Evolutionary conservation across 352 stramenopile species (phyloP).

Genomic region (Achlya hypogyna): DNA sequence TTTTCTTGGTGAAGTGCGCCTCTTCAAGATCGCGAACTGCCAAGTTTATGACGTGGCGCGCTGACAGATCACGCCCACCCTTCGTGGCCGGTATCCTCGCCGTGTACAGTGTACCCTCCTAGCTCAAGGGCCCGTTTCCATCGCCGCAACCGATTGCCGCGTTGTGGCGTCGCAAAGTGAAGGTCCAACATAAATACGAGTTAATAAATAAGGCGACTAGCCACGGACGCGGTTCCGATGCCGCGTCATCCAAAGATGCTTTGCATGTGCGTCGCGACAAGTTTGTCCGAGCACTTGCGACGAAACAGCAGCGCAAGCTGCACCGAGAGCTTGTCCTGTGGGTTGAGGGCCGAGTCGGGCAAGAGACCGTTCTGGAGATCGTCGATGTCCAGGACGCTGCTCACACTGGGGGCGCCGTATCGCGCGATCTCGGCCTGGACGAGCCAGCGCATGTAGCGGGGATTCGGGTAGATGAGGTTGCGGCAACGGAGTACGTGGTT

Average conservation of each 20-base stretch:
- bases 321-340: not conserved
- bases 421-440: slow-evolving; percentile 53
- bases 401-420: slow-evolving; percentile 60
- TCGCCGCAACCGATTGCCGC: not conserved
- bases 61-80: not conserved
- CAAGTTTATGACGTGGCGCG: not conserved
- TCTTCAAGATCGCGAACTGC: not conserved
- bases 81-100: not conserved
- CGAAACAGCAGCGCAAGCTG: not conserved
- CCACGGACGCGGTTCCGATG: not conserved
- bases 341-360: slow-evolving; percentile 1
- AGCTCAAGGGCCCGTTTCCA: too few species aligned
- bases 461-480: slow-evolving; percentile 70
- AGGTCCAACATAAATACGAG: too few species aligned
- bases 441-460: slow-evolving; percentile 69
- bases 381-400: slow-evolving; percentile 45
- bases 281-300: not conserved
- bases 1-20: not conserved
- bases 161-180: not conserved
- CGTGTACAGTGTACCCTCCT: too few species aligned
- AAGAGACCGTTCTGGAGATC: slow-evolving; percentile 56
- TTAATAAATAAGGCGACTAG: too few species aligned
- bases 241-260: not conserved
- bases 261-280: not conserved
- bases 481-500: slow-evolving; percentile 68